These are phyloP conservation scores for Croton laevigatus DNA, from an alignment of 441 rosid genomes.

Conservation along the genomic window DNA sequence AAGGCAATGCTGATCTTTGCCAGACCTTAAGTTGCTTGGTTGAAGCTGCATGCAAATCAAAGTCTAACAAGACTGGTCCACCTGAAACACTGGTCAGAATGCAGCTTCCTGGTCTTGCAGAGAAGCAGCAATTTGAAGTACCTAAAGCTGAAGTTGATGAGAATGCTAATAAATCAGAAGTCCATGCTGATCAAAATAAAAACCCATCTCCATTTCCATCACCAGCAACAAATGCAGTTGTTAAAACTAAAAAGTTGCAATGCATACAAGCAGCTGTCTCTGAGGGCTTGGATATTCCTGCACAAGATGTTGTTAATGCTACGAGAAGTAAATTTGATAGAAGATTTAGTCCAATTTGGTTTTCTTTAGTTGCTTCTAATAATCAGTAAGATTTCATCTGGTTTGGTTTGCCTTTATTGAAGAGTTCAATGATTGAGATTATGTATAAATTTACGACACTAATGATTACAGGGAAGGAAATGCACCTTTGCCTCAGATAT, in stretches of 20 bases:
- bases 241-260: conserved; percentile 41
- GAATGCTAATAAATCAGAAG: conserved; percentile 29
- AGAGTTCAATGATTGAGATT: conserved; percentile 7
- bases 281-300: conserved; percentile 30
- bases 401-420: background rate
- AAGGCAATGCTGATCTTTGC: conserved; percentile 45
- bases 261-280: conserved; percentile 26
- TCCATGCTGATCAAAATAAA: conserved; percentile 31
- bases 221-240: conserved; percentile 25
- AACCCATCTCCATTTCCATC: conserved; percentile 23
- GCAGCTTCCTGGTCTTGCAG: conserved; percentile 22
- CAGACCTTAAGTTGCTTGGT: conserved; percentile 55
- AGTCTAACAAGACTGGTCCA: conserved; percentile 36
- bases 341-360: conserved; percentile 55
- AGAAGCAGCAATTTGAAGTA: conserved; percentile 17
- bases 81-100: conserved; percentile 25
- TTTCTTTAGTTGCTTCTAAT: conserved; percentile 56
- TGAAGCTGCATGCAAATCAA: conserved; percentile 53
- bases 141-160: conserved; percentile 35
- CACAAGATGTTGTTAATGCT: conserved; percentile 37
- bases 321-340: conserved; percentile 29
- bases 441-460: background rate
- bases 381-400: conserved; percentile 42
- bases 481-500: conserved; percentile 57
- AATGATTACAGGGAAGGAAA: conserved; percentile 48